These are phyloP conservation scores for Magnaporthales sp. DNA, from an alignment of 2,329 filamentous ascomycete genomes.

Conservation along the genomic window DNA sequence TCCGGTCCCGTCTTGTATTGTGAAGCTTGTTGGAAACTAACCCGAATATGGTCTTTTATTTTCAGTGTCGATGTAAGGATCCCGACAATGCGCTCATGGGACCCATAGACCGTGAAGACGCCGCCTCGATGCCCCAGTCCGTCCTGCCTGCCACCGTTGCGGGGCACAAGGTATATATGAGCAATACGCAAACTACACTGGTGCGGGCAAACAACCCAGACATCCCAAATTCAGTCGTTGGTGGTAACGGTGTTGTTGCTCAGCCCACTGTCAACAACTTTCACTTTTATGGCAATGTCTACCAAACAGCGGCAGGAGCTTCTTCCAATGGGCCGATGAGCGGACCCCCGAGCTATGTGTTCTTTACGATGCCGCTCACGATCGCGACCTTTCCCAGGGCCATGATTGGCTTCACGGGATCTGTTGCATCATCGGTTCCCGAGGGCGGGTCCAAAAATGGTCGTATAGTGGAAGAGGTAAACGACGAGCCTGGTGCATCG, in stretches of 20 bases:
- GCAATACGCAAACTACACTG: not conserved
- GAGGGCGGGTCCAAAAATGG: not conserved
- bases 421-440: not conserved
- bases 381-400: not conserved
- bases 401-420: not conserved
- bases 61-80: slow-evolving; percentile 3
- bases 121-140: slow-evolving; percentile 2
- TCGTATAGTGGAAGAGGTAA: not conserved
- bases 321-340: not conserved
- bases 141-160: slow-evolving; percentile 1
- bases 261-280: slow-evolving; percentile 2
- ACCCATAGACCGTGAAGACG: slow-evolving; percentile 4
- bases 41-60: not conserved
- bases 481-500: not conserved
- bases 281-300: not conserved
- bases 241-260: not conserved
- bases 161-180: not conserved
- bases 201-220: not conserved
- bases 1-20: not conserved
- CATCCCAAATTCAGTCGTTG: too few relatives aligned
- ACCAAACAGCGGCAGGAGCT: not conserved
- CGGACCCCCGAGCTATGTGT: not conserved
- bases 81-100: slow-evolving; percentile 5
- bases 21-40: not conserved
- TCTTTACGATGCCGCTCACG: not conserved